phyloP scores from a whole-genome alignment of 768 basidiomycete species.

The Suillus luteus region DNA sequence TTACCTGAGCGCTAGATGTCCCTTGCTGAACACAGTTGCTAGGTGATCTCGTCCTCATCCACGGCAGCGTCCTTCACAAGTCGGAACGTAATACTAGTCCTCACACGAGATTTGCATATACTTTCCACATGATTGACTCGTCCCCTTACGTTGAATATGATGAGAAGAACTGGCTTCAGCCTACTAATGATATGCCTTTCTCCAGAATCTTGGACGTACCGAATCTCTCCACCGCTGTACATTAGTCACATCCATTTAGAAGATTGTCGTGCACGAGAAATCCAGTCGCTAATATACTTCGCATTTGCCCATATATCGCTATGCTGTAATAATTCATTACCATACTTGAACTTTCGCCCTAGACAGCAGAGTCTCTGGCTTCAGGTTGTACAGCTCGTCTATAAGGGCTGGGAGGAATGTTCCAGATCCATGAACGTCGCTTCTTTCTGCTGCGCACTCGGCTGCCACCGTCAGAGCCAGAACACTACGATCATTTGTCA shows the following conservation, averaged over 20 bases:
- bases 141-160: slow-evolving; percentile 75
- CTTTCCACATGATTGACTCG: slow-evolving; percentile 93
- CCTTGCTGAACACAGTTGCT: not conserved
- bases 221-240: slow-evolving; percentile 11
- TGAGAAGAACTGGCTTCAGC: slow-evolving; percentile 94
- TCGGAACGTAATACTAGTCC: slow-evolving; percentile 83
- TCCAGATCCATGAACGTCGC: slow-evolving; percentile 60
- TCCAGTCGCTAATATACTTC: not conserved
- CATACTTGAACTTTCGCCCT: slow-evolving; percentile 32
- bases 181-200: slow-evolving; percentile 83
- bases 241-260: not conserved
- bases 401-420: slow-evolving; percentile 67
- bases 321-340: slow-evolving; percentile 2
- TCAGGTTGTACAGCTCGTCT: slow-evolving; percentile 56
- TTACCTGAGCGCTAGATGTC: not conserved
- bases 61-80: slow-evolving; percentile 91
- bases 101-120: slow-evolving; percentile 88
- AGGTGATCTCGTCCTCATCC: slow-evolving; percentile 91
- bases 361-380: slow-evolving; percentile 36
- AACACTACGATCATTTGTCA: slow-evolving; percentile 38
- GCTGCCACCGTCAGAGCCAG: slow-evolving; percentile 62
- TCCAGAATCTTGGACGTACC: slow-evolving; percentile 49
- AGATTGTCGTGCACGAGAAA: not conserved
- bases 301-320: not conserved
- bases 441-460: slow-evolving; percentile 53